phyloP scores from a whole-genome alignment of 2,329 filamentous ascomycete genomes.

The Fusarium sulawesiense region DNA sequence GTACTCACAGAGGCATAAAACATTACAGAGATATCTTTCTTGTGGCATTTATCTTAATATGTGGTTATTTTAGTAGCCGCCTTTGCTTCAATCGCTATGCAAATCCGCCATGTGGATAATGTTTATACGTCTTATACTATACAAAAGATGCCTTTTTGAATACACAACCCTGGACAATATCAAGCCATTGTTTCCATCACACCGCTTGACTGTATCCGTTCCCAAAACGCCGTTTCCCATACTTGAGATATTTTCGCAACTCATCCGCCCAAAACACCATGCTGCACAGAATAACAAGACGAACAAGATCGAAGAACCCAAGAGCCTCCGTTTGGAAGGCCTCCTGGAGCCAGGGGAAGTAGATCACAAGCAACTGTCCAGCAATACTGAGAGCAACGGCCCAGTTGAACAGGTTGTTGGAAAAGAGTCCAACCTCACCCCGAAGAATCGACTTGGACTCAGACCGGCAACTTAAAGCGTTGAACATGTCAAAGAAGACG shows the following conservation, averaged over 20 bases:
- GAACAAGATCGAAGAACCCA: constrained; percentile 76
- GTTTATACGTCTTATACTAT: constrained; percentile 23
- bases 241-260: constrained; percentile 80
- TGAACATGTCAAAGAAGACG: constrained; percentile 99
- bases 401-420: constrained; percentile 96
- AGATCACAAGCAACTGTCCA: constrained; percentile 92
- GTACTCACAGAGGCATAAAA: background rate
- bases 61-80: background rate
- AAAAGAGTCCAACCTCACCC: constrained; percentile 84
- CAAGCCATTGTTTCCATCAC: constrained; percentile 54
- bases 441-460: constrained; percentile 89
- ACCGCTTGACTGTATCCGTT: constrained; percentile 74
- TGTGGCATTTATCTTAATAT: background rate
- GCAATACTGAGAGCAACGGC: constrained; percentile 86
- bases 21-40: too few species aligned
- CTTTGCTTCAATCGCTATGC: constrained; percentile 25
- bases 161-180: background rate
- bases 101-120: constrained; percentile 10
- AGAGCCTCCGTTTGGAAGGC: constrained; percentile 97
- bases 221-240: constrained; percentile 67
- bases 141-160: constrained; percentile 20
- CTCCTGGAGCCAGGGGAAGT: constrained; percentile 91
- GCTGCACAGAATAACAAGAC: constrained; percentile 81
- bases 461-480: constrained; percentile 91
- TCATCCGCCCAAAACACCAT: constrained; percentile 97